Conservation (phyloP, 2,329 filamentous ascomycete species). For the Trichoderma breve region DNA sequence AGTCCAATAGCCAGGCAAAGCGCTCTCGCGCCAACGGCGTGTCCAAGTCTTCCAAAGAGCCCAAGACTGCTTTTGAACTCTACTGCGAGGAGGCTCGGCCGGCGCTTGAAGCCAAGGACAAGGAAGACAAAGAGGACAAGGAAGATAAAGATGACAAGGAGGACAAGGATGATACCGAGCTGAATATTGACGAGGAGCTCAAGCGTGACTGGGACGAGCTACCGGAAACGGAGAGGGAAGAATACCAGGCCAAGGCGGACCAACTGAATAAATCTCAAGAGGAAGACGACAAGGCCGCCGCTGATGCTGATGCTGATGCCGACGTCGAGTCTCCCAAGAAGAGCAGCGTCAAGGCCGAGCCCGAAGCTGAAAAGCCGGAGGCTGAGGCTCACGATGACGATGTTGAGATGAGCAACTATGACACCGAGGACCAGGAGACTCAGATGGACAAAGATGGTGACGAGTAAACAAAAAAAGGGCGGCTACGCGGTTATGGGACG, state of each 20-base stretch:
- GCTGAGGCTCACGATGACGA: slow-evolving; percentile 45
- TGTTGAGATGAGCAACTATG: slow-evolving; percentile 49
- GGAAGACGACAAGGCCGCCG: slow-evolving; percentile 19
- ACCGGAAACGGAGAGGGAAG: slow-evolving; percentile 47
- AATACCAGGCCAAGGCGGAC: slow-evolving; percentile 42
- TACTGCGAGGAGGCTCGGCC: slow-evolving; percentile 53
- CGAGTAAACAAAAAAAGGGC: slow-evolving; percentile 28
- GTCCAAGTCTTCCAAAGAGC: slow-evolving; percentile 41
- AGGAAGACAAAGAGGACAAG: slow-evolving; percentile 32
- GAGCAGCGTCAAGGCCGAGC: slow-evolving; percentile 25
- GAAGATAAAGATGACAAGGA: slow-evolving; percentile 37
- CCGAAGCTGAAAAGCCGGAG: slow-evolving; percentile 31
- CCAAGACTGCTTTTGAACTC: slow-evolving; percentile 52
- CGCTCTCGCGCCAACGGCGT: slow-evolving; percentile 40
- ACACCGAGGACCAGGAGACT: slow-evolving; percentile 42
- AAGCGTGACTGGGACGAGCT: slow-evolving; percentile 55
- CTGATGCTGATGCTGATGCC: slow-evolving; percentile 4
- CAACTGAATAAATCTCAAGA: slow-evolving; percentile 25
- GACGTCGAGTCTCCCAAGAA: slow-evolving; percentile 12
- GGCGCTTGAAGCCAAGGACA: slow-evolving; percentile 43
- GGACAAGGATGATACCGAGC: slow-evolving; percentile 37
- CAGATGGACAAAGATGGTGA: slow-evolving; percentile 36
- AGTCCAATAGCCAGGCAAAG: slow-evolving; percentile 42
- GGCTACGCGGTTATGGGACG: neutral
- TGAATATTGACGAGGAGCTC: slow-evolving; percentile 54